Evolutionary conservation across 2,329 filamentous ascomycete genomes (phyloP).

Genomic region (Stemphylium vesicarium): DNA sequence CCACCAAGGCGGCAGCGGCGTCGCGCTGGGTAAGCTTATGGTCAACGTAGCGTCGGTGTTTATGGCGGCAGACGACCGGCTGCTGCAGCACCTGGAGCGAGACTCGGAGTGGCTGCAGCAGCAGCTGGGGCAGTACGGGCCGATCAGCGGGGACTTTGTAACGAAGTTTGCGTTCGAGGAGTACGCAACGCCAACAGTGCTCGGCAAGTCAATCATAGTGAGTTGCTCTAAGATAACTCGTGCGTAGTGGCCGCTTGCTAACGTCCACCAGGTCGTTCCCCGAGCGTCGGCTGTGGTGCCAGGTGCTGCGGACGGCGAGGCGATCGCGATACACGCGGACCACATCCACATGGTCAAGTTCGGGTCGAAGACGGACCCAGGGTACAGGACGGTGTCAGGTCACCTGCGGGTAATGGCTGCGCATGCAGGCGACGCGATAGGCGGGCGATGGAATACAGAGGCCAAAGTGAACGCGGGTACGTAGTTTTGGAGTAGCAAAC

Average conservation of each 20-base stretch:
- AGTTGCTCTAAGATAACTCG: neutral
- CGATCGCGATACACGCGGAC: slow-evolving; percentile 43
- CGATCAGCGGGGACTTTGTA: slow-evolving; percentile 46
- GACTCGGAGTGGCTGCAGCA: slow-evolving; percentile 48
- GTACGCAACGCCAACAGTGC: slow-evolving; percentile 34
- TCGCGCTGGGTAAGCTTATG: slow-evolving; percentile 35
- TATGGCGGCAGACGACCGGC: slow-evolving; percentile 34
- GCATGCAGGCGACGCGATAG: neutral
- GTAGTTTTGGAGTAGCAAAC: slow-evolving; percentile 10
- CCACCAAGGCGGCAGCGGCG: slow-evolving; percentile 47
- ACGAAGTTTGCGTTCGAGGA: slow-evolving; percentile 45
- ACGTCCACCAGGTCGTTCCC: slow-evolving; percentile 41
- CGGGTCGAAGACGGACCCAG: slow-evolving; percentile 24
- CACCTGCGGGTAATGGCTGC: slow-evolving; percentile 24
- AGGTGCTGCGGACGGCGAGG: slow-evolving; percentile 41
- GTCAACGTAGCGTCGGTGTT: slow-evolving; percentile 47
- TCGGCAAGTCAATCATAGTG: slow-evolving; percentile 38
- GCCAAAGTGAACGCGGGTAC: slow-evolving; percentile 21
- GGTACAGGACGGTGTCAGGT: slow-evolving; percentile 27
- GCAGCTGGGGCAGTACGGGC: slow-evolving; percentile 44
- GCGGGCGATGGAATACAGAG: neutral
- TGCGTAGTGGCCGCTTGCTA: neutral
- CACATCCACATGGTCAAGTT: slow-evolving; percentile 48
- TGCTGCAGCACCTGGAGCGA: slow-evolving; percentile 43
- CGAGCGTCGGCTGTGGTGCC: slow-evolving; percentile 46